These are phyloP conservation scores for Phoma herbarum DNA, from an alignment of 2,329 filamentous ascomycete genomes.

Conservation along the genomic window DNA sequence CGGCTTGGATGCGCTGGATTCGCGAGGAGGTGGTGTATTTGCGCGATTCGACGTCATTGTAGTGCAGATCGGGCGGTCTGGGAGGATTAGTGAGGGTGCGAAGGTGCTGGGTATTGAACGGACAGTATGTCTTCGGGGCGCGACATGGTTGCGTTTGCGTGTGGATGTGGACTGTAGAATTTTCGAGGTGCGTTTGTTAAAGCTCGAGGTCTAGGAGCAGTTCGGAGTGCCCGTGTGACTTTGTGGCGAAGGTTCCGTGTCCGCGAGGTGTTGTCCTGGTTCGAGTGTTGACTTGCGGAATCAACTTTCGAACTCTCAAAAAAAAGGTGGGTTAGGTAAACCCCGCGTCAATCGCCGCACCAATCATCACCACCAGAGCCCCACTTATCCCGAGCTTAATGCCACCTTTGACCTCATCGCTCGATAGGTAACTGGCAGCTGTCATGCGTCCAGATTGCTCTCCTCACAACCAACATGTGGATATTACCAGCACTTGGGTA, in stretches of 20 bases:
- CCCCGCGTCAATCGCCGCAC: constrained; percentile 28
- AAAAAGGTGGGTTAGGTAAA: constrained; percentile 23
- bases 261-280: not conserved
- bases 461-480: constrained; percentile 73
- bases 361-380: constrained; percentile 8
- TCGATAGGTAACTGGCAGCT: constrained; percentile 18
- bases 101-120: constrained; percentile 41
- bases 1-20: constrained; percentile 93
- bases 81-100: constrained; percentile 17
- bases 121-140: constrained; percentile 95
- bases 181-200: not conserved
- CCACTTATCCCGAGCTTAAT: constrained; percentile 25
- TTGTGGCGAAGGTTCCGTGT: no score
- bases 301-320: not conserved
- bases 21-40: constrained; percentile 98
- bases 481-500: constrained; percentile 93
- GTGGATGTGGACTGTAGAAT: not conserved
- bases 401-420: constrained; percentile 43
- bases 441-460: constrained; percentile 11
- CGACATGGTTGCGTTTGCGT: constrained; percentile 73
- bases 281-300: constrained; percentile 6
- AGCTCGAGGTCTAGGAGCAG: not conserved
- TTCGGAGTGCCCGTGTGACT: not conserved
- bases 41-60: constrained; percentile 92
- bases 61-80: constrained; percentile 95